A percentile compares a stretch with the other conserved stretches of the same genome.
phyloP scores from a whole-genome alignment of 306 rosid genomes.

The Benincasa hispida region DNA sequence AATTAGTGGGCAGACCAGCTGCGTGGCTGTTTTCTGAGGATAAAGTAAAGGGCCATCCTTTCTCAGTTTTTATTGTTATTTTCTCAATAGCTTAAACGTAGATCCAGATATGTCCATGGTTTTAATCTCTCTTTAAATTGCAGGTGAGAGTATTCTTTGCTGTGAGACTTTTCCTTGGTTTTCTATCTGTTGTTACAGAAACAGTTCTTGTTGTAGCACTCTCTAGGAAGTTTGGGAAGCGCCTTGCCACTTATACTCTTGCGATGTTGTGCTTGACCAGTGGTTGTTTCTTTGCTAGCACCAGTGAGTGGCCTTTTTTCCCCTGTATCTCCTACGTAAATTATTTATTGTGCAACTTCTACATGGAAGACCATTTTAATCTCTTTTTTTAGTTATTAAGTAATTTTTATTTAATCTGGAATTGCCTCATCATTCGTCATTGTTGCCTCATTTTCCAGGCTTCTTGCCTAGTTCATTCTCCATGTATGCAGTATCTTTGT shows the following conservation, averaged over 20 bases:
- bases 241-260: slow-evolving; percentile 81
- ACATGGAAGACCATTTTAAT: not conserved
- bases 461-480: slow-evolving; percentile 99
- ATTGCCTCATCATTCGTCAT: slow-evolving; percentile 1
- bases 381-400: not conserved
- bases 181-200: slow-evolving; percentile 68
- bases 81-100: not conserved
- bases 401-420: slow-evolving; percentile 9
- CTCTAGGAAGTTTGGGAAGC: slow-evolving; percentile 82
- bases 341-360: not conserved
- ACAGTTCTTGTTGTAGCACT: slow-evolving; percentile 83
- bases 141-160: slow-evolving; percentile 93
- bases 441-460: slow-evolving; percentile 38
- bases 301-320: slow-evolving; percentile 46
- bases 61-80: slow-evolving; percentile 3
- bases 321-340: not conserved
- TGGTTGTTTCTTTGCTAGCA: slow-evolving; percentile 97
- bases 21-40: slow-evolving; percentile 68
- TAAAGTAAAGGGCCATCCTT: slow-evolving; percentile 37
- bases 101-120: not conserved
- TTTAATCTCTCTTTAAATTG: not conserved
- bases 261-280: slow-evolving; percentile 96
- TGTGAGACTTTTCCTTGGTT: slow-evolving; percentile 72
- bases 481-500: slow-evolving; percentile 85
- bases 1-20: slow-evolving; percentile 81